Evolutionary conservation across 2,329 filamentous ascomycete species (phyloP).

Genomic region (Myriosclerotinia duriaeana): DNA sequence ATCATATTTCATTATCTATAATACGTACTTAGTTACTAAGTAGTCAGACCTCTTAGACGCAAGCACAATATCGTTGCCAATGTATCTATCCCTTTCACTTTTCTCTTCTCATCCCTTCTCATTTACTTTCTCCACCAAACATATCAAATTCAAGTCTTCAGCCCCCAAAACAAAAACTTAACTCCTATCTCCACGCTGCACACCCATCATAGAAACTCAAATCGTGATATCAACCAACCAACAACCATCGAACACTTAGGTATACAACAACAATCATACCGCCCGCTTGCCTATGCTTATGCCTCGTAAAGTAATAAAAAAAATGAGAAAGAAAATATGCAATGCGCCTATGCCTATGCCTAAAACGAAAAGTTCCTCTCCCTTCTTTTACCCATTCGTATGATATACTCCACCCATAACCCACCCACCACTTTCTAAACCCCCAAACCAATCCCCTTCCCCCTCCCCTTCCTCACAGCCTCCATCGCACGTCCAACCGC

Average conservation of each 20-base stretch:
- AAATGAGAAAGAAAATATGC: not conserved
- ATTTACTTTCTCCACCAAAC: no score
- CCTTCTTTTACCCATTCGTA: not conserved
- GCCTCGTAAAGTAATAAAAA: not conserved
- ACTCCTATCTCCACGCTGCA: conserved; percentile 1
- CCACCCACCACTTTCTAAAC: not conserved
- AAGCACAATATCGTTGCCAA: no score
- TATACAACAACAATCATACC: conserved; percentile 4
- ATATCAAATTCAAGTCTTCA: no score
- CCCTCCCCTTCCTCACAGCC: conserved; percentile 65
- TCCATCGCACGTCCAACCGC: conserved; percentile 73
- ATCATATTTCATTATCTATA: no score
- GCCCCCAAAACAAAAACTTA: not conserved
- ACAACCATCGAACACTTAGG: not conserved
- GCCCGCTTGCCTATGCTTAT: not conserved
- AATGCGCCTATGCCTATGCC: not conserved
- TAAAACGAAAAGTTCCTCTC: not conserved
- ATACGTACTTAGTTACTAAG: no score
- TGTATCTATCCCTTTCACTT: no score
- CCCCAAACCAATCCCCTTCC: conserved; percentile 70
- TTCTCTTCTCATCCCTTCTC: no score
- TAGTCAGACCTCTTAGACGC: no score
- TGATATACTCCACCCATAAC: not conserved
- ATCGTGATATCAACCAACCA: not conserved
- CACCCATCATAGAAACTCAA: not conserved